Evolutionary conservation across 495 filamentous ascomycete species (phyloP).

Genomic region (Penicillium cinerascens): DNA sequence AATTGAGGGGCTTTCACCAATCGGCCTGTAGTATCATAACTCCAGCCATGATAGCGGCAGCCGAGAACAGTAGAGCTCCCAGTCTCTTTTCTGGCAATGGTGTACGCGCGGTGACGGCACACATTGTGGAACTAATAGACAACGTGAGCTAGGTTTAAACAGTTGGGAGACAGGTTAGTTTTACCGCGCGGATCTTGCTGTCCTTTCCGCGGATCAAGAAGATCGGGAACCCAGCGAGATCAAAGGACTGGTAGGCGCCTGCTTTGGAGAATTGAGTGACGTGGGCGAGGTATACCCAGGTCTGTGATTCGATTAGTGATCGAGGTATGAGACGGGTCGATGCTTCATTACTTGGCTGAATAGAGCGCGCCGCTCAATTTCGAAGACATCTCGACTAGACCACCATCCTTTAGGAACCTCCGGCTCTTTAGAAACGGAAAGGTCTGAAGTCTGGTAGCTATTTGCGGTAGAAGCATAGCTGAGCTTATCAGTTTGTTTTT

Average conservation of each 20-base stretch:
- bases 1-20: slow-evolving; percentile 59
- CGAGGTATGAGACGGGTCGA: background rate
- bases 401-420: slow-evolving; percentile 47
- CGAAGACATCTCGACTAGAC: slow-evolving; percentile 39
- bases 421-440: slow-evolving; percentile 34
- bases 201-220: slow-evolving; percentile 49
- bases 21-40: slow-evolving; percentile 52
- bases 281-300: slow-evolving; percentile 51
- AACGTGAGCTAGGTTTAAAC: too few relatives aligned
- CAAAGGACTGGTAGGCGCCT: slow-evolving; percentile 49
- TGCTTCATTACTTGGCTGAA: slow-evolving; percentile 42
- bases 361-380: slow-evolving; percentile 50
- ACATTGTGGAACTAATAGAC: slow-evolving; percentile 49
- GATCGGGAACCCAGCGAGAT: slow-evolving; percentile 48
- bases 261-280: slow-evolving; percentile 39
- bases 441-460: background rate
- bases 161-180: too few relatives aligned
- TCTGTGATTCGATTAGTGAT: slow-evolving; percentile 13
- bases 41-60: slow-evolving; percentile 64
- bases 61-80: slow-evolving; percentile 50
- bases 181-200: slow-evolving; percentile 40
- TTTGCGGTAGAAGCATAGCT: background rate
- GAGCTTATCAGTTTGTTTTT: background rate
- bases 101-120: slow-evolving; percentile 56
- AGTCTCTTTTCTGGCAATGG: slow-evolving; percentile 47